Evolutionary conservation across 2,329 filamentous ascomycete genomes (phyloP), one percentile per base, ranked within the genome.

Genomic region (Pyrenochaeta sp.): DNA sequence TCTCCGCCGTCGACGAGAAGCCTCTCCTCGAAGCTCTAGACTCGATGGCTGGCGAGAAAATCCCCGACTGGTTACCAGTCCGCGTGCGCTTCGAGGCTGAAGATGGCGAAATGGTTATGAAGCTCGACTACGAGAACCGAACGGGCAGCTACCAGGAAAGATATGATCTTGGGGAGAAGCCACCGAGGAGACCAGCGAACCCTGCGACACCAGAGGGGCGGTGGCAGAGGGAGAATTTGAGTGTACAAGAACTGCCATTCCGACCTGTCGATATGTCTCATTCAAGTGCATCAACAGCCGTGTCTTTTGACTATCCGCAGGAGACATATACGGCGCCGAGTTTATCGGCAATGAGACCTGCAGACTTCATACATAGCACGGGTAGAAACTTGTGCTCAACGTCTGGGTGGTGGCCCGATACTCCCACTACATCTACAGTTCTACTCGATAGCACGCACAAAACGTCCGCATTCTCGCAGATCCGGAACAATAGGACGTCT

Each of bases 41-140:
- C 36, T 59, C 65, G 5, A 67, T 73, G 65, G 59, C 65, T 3
- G 71, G 71, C 25, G 71, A 69, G 7, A 46, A 61, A 13, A 71
- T 73, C 13, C 71, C 71, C 2, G 63, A 68, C 19, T 74, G 72
- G 72, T 50, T 74, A 12, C 72, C 72, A 4, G 58, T 67, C 10
- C 61, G 64, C 7, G 64, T 74, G 3, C 62, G 63, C 2, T 74
- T 73, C 19, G 69, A 71, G 30, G 56, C 59, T 2, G 67, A 74
- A 55, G 67, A 72, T 15, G 72, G 72, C 10, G 63, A 70, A 5
- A 68, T 72, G 65, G 67, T 71, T 2, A 68, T 74, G 61, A 71
- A 68, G 42, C 56, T 73, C n/a, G 69, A 72, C 10, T 74, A 67
- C 28, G 61, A 68, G 32, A 64, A 68, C 13, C 43, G 57, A 30